Evolutionary conservation across 176 grass and related monocot species (phyloP), one percentile per base, ranked within the genome.

Genomic region (Oryza brachyantha): DNA sequence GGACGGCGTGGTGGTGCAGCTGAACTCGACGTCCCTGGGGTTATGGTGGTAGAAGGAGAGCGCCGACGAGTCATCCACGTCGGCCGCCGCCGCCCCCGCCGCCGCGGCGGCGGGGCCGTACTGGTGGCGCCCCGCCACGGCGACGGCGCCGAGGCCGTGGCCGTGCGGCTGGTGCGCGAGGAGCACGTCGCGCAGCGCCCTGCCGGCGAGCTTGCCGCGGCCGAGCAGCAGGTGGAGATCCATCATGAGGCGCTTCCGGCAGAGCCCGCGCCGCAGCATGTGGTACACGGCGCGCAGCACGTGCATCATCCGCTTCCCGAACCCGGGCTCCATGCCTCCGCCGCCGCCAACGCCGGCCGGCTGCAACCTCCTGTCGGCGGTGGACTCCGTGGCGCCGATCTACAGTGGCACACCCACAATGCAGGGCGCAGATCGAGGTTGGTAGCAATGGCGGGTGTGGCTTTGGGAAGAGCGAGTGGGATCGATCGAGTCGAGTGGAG

Each of bases 1-100:
- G 17, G 77, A 70, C 40, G 95, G 92, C 60, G 92, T 97, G 83
- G 82, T 90, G 80, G 74, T 83, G 87, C 95, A 97, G 82, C 95
- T 97, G 89, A 97, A 97, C 84, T 97, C 89, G 0, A 97, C 91
- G 74, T 94, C 92, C 22, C 38, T 38, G 0, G 92, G 79, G 74
- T 85, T 67, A 76, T 78, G 29, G 62, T 74, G 64, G 57, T 48
- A 81, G 10, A 88, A 77, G 7, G 84, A 35, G 8, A 79, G 75
- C 16, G 74, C 55, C 4, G 85, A 82, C 4, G 79, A 74, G 7
- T 57, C 62, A 1, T 17, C n/a, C 0, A 4, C 27, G 5, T 59
- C 29, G 0, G 13, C 14, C 7, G 2, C 6, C 9, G 65, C 29
- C 0, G 13, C 14, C 7, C 3, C 6, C 9, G 32, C 22, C 9